These are phyloP conservation scores for Lepiota brunneoincarnata DNA, from an alignment of 768 basidiomycete genomes.

Conservation along the genomic window DNA sequence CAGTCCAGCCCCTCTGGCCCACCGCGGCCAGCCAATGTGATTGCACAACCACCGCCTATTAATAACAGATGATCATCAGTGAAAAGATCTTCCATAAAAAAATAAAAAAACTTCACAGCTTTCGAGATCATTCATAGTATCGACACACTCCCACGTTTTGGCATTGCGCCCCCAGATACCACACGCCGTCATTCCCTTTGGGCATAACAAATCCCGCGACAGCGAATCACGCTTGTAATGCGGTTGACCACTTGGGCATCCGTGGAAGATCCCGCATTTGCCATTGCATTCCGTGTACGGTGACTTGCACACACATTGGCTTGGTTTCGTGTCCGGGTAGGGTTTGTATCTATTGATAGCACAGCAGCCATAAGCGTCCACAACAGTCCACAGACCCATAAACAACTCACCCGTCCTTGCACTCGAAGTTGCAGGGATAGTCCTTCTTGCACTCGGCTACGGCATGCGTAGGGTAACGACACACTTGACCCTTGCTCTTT, in stretches of 20 bases:
- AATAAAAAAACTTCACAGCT: constrained; percentile 41
- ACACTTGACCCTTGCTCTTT: constrained; percentile 18
- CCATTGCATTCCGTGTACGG: constrained; percentile 48
- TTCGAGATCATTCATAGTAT: constrained; percentile 45
- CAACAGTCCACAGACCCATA: too few species aligned
- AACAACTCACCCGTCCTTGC: constrained; percentile 41
- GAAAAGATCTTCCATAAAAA: background rate
- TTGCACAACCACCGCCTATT: constrained; percentile 47
- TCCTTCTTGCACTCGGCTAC: constrained; percentile 30
- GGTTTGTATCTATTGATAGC: constrained; percentile 21
- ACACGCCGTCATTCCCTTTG: constrained; percentile 37
- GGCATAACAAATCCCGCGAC: constrained; percentile 30
- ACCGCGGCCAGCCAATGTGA: constrained; percentile 25
- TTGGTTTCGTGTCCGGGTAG: constrained; percentile 30
- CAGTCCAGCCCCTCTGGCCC: constrained; percentile 43
- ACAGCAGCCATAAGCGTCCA: background rate
- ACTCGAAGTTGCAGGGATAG: constrained; percentile 43
- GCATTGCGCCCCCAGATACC: constrained; percentile 36
- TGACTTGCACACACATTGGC: constrained; percentile 37
- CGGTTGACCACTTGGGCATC: constrained; percentile 29
- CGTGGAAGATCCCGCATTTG: constrained; percentile 35
- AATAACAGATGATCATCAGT: background rate
- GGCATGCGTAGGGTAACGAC: constrained; percentile 40
- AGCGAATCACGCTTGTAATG: constrained; percentile 27
- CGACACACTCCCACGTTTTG: constrained; percentile 47